Evolutionary conservation across 1,284 basidiomycete genomes (phyloP), one percentile per base, ranked within the genome.

Genomic region (Volvariella volvacea): DNA sequence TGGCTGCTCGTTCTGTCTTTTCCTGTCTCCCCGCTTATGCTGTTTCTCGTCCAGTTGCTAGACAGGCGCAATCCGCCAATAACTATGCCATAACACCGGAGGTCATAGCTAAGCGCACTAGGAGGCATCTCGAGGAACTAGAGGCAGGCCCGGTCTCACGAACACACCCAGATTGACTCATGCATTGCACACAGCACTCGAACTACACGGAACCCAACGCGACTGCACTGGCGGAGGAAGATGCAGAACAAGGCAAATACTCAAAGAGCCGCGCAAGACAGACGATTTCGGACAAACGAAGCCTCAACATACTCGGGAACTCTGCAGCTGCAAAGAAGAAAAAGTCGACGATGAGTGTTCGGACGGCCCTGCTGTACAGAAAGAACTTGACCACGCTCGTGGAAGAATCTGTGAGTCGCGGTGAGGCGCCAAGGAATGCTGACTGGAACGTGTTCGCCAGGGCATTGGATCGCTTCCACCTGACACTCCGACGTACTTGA

Each of bases 311-410:
- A 33, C 55, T 58, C 41, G 69, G 68, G 10, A 67, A 56, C 41
- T 73, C 71, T 44, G 59, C 70, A 43, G 70, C 68, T 8, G 70
- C 71, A 41, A 74, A 67, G 56, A 82, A 79, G 68, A 88, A 85
- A 65, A 88, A 87, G 58, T 81, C 84, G n/a, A 83, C 76, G 15
- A 84, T 84, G 78, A 82, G 77, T 53, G 77, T 91, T 41, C 73
- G 88, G 47, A 78, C 79, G 32, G 85, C 88, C 19, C 67, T 91
- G 16, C 64, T 91, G 38, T 91, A 92, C 62, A 79, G 82, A 51
- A 90, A 90, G 63, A 86, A 76, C 49, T 68, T 90, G 10, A 65
- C 74, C 2, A 73, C 78, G 10, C 66, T 89, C 43, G 65, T 89
- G 21, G 83, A 88, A n/a, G 87, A 90, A 65, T 84, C 84, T 43